Conservation (phyloP, 805 yeast species). For the Wickerhamiella domercqiae region DNA sequence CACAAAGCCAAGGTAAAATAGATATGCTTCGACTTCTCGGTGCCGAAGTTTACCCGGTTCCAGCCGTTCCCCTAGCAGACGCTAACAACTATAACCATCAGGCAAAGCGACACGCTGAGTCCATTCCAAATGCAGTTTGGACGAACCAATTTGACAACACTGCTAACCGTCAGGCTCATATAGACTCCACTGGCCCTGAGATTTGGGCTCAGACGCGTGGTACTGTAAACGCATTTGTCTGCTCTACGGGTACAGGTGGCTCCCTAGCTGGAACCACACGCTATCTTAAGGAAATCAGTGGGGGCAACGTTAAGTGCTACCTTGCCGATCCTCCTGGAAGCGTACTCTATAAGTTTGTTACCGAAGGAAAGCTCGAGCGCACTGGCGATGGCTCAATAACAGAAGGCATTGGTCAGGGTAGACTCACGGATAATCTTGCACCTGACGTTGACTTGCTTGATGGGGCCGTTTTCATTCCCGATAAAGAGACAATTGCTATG, state of each 20-base stretch:
- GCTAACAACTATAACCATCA: conserved; percentile 79
- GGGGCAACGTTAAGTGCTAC: conserved; percentile 44
- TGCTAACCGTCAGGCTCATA: conserved; percentile 81
- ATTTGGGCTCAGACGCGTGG: conserved; percentile 77
- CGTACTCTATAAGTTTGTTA: conserved; percentile 63
- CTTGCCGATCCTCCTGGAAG: conserved; percentile 95
- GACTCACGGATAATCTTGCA: conserved; percentile 69
- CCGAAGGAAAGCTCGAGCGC: conserved; percentile 55
- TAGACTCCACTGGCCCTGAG: conserved; percentile 85
- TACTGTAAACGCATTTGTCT: conserved; percentile 68
- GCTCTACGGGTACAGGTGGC: conserved; percentile 89
- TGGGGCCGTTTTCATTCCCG: conserved; percentile 67
- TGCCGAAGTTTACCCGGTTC: conserved; percentile 78
- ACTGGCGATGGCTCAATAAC: conserved; percentile 70
- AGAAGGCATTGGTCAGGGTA: conserved; percentile 93
- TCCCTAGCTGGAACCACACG: conserved; percentile 77
- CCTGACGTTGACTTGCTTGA: conserved; percentile 62
- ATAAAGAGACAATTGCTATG: conserved; percentile 71
- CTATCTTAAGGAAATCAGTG: conserved; percentile 53
- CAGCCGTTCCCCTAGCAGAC: conserved; percentile 68
- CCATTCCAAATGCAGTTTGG: conserved; percentile 70
- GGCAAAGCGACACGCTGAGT: conserved; percentile 72
- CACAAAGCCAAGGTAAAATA: conserved; percentile 69
- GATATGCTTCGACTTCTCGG: conserved; percentile 62
- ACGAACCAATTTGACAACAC: conserved; percentile 80